phyloP scores from a whole-genome alignment of 2,329 filamentous ascomycete species.

The Lachnellula arida region DNA sequence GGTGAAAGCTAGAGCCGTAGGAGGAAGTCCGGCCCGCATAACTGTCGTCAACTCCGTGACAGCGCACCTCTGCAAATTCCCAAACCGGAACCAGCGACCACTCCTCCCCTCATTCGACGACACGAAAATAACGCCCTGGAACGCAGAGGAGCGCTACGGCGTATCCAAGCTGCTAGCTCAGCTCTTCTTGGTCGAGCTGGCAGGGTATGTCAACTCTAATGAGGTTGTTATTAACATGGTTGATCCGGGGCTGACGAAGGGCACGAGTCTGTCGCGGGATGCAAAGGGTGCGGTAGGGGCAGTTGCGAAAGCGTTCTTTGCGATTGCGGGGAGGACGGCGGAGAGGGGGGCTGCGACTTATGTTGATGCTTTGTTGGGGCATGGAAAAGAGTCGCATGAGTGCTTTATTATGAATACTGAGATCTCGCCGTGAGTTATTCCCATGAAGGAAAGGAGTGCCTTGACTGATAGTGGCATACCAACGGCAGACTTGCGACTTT shows the following conservation, averaged over 20 bases:
- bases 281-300: constrained; percentile 11
- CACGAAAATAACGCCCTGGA: constrained; percentile 17
- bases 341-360: background rate
- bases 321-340: background rate
- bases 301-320: constrained; percentile 17
- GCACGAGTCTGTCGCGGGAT: constrained; percentile 40
- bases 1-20: constrained; percentile 4
- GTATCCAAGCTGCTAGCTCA: constrained; percentile 32
- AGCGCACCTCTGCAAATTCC: constrained; percentile 27
- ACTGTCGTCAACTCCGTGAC: constrained; percentile 30
- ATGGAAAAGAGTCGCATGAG: constrained; percentile 41
- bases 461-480: background rate
- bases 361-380: constrained; percentile 2
- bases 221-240: constrained; percentile 36
- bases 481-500: constrained; percentile 28
- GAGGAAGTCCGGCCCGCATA: constrained; percentile 5
- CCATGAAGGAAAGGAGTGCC: background rate
- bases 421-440: constrained; percentile 39
- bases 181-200: constrained; percentile 37
- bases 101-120: constrained; percentile 34
- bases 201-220: constrained; percentile 32
- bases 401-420: constrained; percentile 45
- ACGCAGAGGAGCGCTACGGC: constrained; percentile 26
- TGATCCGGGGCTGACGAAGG: constrained; percentile 34
- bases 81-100: constrained; percentile 23